phyloP scores from a whole-genome alignment of 169 alveolate species.

The Plasmodium chabaudi region DNA sequence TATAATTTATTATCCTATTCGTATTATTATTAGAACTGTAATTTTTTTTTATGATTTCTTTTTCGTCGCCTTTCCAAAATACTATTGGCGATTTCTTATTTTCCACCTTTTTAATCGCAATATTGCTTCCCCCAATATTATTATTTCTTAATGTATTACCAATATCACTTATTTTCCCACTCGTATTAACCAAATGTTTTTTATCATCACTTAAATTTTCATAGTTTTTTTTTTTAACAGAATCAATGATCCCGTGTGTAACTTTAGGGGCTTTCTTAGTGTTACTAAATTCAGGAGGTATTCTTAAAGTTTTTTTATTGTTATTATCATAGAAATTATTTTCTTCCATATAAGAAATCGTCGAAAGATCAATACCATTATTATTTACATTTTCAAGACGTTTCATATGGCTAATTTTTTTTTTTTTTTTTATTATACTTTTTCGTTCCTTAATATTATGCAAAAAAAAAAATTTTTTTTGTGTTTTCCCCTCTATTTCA shows the following conservation, averaged over 20 bases:
- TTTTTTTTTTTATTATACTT: conserved; percentile 45
- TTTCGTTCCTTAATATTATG: conserved; percentile 22
- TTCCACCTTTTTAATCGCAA: conserved; percentile 1
- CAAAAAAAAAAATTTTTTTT: neutral
- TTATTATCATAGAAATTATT: conserved; percentile 11
- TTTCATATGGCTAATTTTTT: conserved; percentile 37
- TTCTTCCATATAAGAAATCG: neutral
- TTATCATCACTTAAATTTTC: neutral
- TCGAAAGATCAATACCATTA: conserved; percentile 1
- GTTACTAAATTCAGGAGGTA: conserved; percentile 23
- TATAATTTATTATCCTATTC: conserved; percentile 42
- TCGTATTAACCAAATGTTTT: neutral
- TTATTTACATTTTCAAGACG: conserved; percentile 9
- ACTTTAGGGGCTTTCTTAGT: conserved; percentile 9
- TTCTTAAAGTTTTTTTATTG: conserved; percentile 21
- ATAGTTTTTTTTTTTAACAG: conserved; percentile 14
- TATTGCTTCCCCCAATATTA: neutral
- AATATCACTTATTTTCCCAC: neutral
- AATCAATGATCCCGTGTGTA: conserved; percentile 3
- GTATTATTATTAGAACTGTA: conserved; percentile 24
- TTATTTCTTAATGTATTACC: neutral
- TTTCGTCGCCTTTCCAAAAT: conserved; percentile 19
- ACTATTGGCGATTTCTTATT: neutral
- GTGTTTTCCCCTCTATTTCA: conserved; percentile 24
- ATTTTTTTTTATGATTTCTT: neutral